These are phyloP conservation scores for Aureobasidium sp. DNA, from an alignment of 2,329 filamentous ascomycete genomes.

Conservation along the genomic window DNA sequence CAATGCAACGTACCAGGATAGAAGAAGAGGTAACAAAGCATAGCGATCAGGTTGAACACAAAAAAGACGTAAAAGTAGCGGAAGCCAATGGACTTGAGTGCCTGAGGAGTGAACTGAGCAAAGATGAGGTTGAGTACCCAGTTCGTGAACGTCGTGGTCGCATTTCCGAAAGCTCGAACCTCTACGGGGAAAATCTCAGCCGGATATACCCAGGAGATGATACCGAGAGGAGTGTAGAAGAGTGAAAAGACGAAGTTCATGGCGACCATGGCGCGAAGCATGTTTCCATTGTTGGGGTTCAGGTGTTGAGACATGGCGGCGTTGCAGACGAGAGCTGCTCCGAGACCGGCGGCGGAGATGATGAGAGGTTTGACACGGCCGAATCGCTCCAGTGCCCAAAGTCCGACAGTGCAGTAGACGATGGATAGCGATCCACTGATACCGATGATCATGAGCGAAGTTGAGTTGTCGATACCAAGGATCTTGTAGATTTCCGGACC, in stretches of 20 bases:
- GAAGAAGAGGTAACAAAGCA: slow-evolving; percentile 19
- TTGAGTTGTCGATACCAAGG: slow-evolving; percentile 16
- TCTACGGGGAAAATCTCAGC: slow-evolving; percentile 37
- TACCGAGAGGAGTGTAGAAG: slow-evolving; percentile 36
- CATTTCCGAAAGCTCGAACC: slow-evolving; percentile 16
- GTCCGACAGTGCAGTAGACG: slow-evolving; percentile 18
- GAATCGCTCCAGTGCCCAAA: slow-evolving; percentile 31
- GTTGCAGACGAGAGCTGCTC: slow-evolving; percentile 31
- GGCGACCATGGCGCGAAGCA: slow-evolving; percentile 37
- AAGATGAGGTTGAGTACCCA: slow-evolving; percentile 41
- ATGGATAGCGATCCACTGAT: slow-evolving; percentile 18
- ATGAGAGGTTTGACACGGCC: slow-evolving; percentile 43
- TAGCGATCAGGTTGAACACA: slow-evolving; percentile 40
- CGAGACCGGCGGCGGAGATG: slow-evolving; percentile 36
- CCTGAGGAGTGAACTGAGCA: slow-evolving; percentile 39
- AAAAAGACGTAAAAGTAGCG: slow-evolving; percentile 43
- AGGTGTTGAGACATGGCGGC: slow-evolving; percentile 33
- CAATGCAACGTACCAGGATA: slow-evolving; percentile 11
- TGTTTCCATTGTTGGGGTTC: slow-evolving; percentile 26
- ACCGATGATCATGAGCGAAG: slow-evolving; percentile 17
- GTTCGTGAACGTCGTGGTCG: slow-evolving; percentile 36
- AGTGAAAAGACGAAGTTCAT: slow-evolving; percentile 41
- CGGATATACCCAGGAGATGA: slow-evolving; percentile 41
- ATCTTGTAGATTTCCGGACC: slow-evolving; percentile 17
- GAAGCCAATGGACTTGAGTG: slow-evolving; percentile 34